These are phyloP conservation scores for Medicago arabica DNA, from an alignment of 306 rosid species.

Conservation along the genomic window DNA sequence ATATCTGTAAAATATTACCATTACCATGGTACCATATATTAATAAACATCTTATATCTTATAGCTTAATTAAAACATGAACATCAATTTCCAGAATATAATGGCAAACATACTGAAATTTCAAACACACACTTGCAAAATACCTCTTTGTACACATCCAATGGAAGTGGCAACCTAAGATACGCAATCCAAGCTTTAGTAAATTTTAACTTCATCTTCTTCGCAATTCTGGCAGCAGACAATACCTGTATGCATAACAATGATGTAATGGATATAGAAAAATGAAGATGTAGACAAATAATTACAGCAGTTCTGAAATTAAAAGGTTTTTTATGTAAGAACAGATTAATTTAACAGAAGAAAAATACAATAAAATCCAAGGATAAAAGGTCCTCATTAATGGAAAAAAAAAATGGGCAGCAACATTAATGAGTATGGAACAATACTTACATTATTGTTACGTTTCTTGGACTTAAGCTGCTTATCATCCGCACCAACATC, in stretches of 20 bases:
- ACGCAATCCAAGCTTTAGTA: constrained; percentile 86
- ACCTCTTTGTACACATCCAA: constrained; percentile 93
- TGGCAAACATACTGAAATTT: constrained; percentile 5
- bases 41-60: neutral
- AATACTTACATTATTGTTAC: constrained; percentile 51
- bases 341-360: neutral
- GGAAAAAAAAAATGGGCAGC: neutral
- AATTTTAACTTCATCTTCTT: constrained; percentile 84
- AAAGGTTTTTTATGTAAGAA: neutral
- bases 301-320: constrained; percentile 1
- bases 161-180: constrained; percentile 86
- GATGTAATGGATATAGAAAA: constrained; percentile 19
- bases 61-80: neutral
- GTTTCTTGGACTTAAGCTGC: constrained; percentile 55
- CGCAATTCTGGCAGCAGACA: constrained; percentile 59
- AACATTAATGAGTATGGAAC: constrained; percentile 28
- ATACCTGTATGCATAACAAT: constrained; percentile 53
- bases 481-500: constrained; percentile 54
- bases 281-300: neutral
- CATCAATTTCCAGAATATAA: constrained; percentile 16
- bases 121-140: constrained; percentile 44
- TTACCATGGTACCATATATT: neutral
- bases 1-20: neutral
- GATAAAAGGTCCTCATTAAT: constrained; percentile 15
- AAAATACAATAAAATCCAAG: neutral